phyloP scores from a whole-genome alignment of 2,329 filamentous ascomycete species.

The Mycosphaerelloides madeirae region DNA sequence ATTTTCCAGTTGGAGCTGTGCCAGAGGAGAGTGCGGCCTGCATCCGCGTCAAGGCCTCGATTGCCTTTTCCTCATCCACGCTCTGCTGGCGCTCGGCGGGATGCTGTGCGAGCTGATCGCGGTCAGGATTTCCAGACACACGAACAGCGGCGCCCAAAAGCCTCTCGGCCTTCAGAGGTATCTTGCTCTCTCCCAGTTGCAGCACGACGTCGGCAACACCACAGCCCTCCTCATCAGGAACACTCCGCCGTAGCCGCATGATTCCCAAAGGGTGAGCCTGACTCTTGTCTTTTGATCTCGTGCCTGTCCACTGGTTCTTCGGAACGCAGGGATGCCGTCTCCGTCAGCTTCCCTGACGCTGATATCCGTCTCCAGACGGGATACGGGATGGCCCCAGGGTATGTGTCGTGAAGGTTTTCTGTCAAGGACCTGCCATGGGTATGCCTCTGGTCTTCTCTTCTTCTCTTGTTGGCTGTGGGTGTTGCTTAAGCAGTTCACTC shows the following conservation, averaged over 20 bases:
- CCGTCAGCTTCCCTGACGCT: neutral
- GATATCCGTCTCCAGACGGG: too few relatives aligned
- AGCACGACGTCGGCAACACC: conserved; percentile 14
- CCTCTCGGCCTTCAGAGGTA: conserved; percentile 18
- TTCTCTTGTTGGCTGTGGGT: too few relatives aligned
- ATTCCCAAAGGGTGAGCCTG: neutral
- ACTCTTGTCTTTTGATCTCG: too few relatives aligned
- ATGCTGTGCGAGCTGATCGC: too few relatives aligned
- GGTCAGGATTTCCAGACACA: conserved; percentile 2
- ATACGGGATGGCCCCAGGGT: too few relatives aligned
- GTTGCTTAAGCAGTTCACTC: too few relatives aligned
- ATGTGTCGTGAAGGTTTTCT: too few relatives aligned
- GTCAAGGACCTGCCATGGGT: too few relatives aligned
- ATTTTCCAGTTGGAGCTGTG: conserved; percentile 1
- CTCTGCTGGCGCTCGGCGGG: neutral
- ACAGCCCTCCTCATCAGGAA: neutral
- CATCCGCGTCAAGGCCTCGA: conserved; percentile 14
- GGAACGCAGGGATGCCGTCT: neutral
- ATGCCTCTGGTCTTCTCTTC: too few relatives aligned
- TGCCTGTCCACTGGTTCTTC: too few relatives aligned
- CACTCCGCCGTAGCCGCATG: neutral
- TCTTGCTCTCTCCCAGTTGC: conserved; percentile 14
- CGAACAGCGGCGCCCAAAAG: conserved; percentile 12
- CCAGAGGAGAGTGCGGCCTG: conserved; percentile 5
- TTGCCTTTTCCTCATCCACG: conserved; percentile 9